Conservation (phyloP, 2,329 filamentous ascomycete genomes). For the Aspergillus sp. region DNA sequence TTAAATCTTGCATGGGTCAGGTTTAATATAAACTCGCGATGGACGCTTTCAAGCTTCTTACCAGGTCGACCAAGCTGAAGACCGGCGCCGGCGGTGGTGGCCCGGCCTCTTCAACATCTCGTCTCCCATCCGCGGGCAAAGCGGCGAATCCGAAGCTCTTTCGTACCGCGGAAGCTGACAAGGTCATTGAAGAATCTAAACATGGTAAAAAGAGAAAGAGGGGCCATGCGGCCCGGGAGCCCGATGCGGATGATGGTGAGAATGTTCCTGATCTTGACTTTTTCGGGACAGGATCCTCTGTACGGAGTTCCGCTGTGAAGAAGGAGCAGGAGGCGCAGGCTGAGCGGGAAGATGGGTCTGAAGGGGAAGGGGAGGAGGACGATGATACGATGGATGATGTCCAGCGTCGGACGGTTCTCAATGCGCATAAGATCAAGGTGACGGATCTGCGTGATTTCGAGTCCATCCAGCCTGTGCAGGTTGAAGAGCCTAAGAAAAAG, state of each 20-base stretch:
- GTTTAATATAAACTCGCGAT: conserved; percentile 20
- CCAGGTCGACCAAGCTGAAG: conserved; percentile 41
- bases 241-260: conserved; percentile 15
- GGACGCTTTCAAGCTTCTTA: conserved; percentile 44
- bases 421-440: conserved; percentile 79
- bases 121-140: conserved; percentile 38
- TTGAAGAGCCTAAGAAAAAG: conserved; percentile 47
- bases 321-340: conserved; percentile 10
- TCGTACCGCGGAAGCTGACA: conserved; percentile 23
- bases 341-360: conserved; percentile 18
- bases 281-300: conserved; percentile 27
- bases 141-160: conserved; percentile 35
- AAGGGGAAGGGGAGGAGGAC: conserved; percentile 17
- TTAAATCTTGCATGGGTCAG: not conserved
- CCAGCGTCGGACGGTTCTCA: conserved; percentile 68
- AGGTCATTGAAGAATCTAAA: conserved; percentile 20
- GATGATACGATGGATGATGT: conserved; percentile 55
- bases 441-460: conserved; percentile 61
- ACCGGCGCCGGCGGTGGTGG: conserved; percentile 15
- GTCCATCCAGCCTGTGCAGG: conserved; percentile 20
- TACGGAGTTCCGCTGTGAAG: conserved; percentile 8
- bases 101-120: conserved; percentile 19
- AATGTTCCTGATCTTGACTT: conserved; percentile 29
- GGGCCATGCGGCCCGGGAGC: conserved; percentile 12
- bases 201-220: conserved; percentile 35